Evolutionary conservation across 352 stramenopile genomes (phyloP).

Genomic region (Pythium periplocum): DNA sequence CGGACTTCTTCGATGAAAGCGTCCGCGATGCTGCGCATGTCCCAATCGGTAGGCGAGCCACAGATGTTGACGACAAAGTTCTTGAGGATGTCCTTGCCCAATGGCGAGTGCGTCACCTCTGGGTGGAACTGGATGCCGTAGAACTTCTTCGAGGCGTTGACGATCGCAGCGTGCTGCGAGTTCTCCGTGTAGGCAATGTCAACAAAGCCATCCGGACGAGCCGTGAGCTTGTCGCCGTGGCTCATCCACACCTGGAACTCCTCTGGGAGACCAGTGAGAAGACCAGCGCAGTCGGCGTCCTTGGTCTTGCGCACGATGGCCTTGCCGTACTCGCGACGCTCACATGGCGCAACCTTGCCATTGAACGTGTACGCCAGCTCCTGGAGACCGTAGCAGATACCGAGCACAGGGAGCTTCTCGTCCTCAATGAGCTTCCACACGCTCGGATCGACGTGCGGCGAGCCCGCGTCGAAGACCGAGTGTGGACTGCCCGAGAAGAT

Average conservation of each 20-base stretch:
- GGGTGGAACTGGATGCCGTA: constrained; percentile 98
- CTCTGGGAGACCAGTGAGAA: constrained; percentile 90
- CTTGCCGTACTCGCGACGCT: constrained; percentile 98
- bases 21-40: constrained; percentile 95
- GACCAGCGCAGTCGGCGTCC: constrained; percentile 42
- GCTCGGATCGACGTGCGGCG: constrained; percentile 91
- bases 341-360: constrained; percentile 89
- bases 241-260: constrained; percentile 99
- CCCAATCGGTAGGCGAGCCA: constrained; percentile 93
- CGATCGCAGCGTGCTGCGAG: constrained; percentile 93
- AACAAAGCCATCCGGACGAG: constrained; percentile 90
- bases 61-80: constrained; percentile 98
- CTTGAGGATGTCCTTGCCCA: constrained; percentile 93
- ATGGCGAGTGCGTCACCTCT: constrained; percentile 96
- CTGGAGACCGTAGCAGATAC: constrained; percentile 96
- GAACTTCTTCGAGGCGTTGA: constrained; percentile 91
- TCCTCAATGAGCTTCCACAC: constrained; percentile 97
- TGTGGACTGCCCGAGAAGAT: constrained; percentile 97
- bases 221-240: constrained; percentile 98
- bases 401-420: constrained; percentile 94
- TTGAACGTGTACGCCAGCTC: constrained; percentile 96
- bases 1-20: constrained; percentile 89
- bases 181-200: constrained; percentile 86
- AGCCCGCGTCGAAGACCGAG: constrained; percentile 95
- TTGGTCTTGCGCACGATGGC: constrained; percentile 84